These are phyloP conservation scores for Lasiosphaeria ovina DNA, from an alignment of 495 filamentous ascomycete species.

Conservation along the genomic window DNA sequence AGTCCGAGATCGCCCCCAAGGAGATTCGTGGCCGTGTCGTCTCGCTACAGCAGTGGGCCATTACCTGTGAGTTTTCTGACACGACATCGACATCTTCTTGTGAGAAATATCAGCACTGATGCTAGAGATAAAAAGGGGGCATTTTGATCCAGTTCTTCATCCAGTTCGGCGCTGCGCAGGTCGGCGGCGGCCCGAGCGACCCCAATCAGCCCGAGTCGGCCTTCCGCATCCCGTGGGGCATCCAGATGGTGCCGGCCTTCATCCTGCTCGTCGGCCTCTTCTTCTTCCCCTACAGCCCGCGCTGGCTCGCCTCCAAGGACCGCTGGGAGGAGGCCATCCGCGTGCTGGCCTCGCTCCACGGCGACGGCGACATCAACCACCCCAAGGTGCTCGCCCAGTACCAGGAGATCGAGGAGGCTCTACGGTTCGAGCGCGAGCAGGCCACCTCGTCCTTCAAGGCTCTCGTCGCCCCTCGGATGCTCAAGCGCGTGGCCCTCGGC, in stretches of 20 bases:
- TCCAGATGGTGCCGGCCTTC: constrained; percentile 69
- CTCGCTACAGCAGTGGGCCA: constrained; percentile 66
- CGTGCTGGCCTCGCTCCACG: constrained; percentile 65
- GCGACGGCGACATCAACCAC: constrained; percentile 56
- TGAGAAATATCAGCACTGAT: constrained; percentile 5
- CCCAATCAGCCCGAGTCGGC: constrained; percentile 56
- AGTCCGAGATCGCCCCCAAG: constrained; percentile 74
- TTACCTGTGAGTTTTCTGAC: constrained; percentile 52
- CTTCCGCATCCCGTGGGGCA: constrained; percentile 72
- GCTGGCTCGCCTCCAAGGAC: constrained; percentile 72
- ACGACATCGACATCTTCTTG: constrained; percentile 55
- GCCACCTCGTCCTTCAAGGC: constrained; percentile 55
- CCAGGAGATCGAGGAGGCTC: constrained; percentile 63
- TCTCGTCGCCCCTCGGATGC: constrained; percentile 59
- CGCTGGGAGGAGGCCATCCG: constrained; percentile 71
- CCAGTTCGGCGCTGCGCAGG: constrained; percentile 65
- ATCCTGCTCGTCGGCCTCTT: constrained; percentile 65
- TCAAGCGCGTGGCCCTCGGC: constrained; percentile 67
- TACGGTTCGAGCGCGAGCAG: constrained; percentile 61
- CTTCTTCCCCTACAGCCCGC: constrained; percentile 69
- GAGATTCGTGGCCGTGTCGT: constrained; percentile 78
- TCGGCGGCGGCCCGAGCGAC: constrained; percentile 57
- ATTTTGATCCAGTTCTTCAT: constrained; percentile 59
- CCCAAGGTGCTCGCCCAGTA: constrained; percentile 64
- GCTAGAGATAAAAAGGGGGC: constrained; percentile 16